Percentiles rank a stretch among this genome's conserved stretches.
Conservation (phyloP, 2,329 filamentous ascomycete species). For the Colletotrichum scovillei region DNA sequence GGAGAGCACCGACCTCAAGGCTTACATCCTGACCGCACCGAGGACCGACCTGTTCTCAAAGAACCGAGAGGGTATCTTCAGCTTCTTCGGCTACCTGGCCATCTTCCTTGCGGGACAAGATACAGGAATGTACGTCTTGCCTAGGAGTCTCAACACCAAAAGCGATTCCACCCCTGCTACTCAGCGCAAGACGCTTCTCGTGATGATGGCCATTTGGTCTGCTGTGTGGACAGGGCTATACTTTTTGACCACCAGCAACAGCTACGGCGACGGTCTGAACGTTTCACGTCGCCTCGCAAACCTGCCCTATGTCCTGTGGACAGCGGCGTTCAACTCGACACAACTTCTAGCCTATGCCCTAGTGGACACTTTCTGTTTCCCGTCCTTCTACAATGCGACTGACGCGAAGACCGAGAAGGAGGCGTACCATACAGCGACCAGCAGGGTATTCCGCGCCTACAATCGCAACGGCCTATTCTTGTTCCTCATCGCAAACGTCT, state of each 20-base stretch:
- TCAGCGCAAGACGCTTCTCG: constrained; percentile 69
- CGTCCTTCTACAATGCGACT: constrained; percentile 71
- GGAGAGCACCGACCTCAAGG: constrained; percentile 81
- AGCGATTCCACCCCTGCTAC: constrained; percentile 54
- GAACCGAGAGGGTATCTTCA: constrained; percentile 96
- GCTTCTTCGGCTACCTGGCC: constrained; percentile 91
- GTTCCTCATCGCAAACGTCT: constrained; percentile 88
- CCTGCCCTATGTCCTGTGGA: constrained; percentile 92
- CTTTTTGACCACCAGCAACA: constrained; percentile 73
- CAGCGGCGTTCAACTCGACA: constrained; percentile 88
- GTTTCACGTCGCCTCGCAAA: constrained; percentile 94
- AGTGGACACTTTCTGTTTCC: constrained; percentile 84
- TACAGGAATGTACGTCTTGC: constrained; percentile 82
- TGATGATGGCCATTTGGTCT: constrained; percentile 73
- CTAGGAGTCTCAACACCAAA: constrained; percentile 61
- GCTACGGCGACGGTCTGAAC: constrained; percentile 76
- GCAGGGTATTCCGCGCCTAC: constrained; percentile 81
- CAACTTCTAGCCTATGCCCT: constrained; percentile 83
- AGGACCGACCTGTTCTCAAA: constrained; percentile 83
- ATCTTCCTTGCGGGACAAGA: constrained; percentile 94
- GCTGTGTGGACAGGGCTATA: constrained; percentile 78
- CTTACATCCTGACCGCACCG: constrained; percentile 84
- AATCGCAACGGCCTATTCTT: constrained; percentile 89
- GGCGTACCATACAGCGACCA: constrained; percentile 77
- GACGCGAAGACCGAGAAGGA: constrained; percentile 69